These are phyloP conservation scores for Suhomyces panamericanus DNA, from an alignment of 1,139 yeast genomes.

Conservation along the genomic window DNA sequence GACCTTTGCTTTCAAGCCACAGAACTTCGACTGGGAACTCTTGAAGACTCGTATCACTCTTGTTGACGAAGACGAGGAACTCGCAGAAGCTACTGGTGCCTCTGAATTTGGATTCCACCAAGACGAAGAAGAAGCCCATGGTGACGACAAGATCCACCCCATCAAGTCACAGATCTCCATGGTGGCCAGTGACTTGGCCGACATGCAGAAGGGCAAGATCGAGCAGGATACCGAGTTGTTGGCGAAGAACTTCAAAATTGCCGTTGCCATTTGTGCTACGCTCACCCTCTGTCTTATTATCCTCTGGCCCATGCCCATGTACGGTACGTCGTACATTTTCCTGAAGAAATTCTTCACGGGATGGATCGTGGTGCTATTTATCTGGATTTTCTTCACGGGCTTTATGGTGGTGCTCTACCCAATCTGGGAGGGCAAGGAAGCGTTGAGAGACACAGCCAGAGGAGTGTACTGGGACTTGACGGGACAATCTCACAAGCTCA, in stretches of 20 bases:
- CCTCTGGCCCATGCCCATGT: slow-evolving; percentile 90
- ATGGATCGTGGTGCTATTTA: slow-evolving; percentile 74
- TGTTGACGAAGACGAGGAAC: slow-evolving; percentile 69
- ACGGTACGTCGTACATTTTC: slow-evolving; percentile 71
- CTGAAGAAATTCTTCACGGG: slow-evolving; percentile 75
- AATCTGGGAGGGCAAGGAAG: slow-evolving; percentile 65
- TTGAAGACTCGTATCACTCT: slow-evolving; percentile 53
- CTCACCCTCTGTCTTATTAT: slow-evolving; percentile 62
- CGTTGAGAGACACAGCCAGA: slow-evolving; percentile 60
- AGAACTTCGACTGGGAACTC: slow-evolving; percentile 70
- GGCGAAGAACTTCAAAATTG: slow-evolving; percentile 53
- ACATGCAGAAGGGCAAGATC: slow-evolving; percentile 31
- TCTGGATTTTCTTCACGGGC: slow-evolving; percentile 65
- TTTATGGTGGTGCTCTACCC: slow-evolving; percentile 62
- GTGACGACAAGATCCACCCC: slow-evolving; percentile 42
- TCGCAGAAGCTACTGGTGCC: slow-evolving; percentile 35
- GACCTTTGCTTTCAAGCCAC: slow-evolving; percentile 63
- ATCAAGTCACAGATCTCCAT: slow-evolving; percentile 37
- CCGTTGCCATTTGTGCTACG: slow-evolving; percentile 53
- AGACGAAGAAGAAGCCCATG: slow-evolving; percentile 21
- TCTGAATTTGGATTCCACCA: slow-evolving; percentile 19
- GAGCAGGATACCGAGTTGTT: slow-evolving; percentile 49
- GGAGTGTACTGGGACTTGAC: slow-evolving; percentile 83
- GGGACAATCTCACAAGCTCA: slow-evolving; percentile 70
- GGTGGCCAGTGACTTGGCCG: slow-evolving; percentile 48